Conservation (phyloP, 2,329 filamentous ascomycete species). For the Cytospora paraplurivora region DNA sequence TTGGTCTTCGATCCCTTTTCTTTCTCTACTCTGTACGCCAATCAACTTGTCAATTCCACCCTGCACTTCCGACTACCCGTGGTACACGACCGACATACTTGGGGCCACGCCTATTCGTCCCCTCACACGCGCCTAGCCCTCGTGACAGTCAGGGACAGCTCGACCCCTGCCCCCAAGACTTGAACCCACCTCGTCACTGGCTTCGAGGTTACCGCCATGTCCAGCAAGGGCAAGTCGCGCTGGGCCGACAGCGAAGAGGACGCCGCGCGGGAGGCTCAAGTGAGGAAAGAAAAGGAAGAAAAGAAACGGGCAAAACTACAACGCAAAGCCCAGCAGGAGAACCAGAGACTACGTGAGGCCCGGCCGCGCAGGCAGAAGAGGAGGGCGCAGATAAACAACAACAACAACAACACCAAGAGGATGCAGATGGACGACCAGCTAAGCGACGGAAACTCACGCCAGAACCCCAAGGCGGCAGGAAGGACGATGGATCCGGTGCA, state of each 20-base stretch:
- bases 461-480: constrained; percentile 39
- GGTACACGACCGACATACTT: neutral
- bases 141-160: neutral
- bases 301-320: constrained; percentile 69
- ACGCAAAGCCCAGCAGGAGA: constrained; percentile 61
- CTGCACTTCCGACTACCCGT: neutral
- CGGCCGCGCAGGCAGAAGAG: constrained; percentile 41
- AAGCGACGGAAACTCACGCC: constrained; percentile 65
- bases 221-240: constrained; percentile 68
- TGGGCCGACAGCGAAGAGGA: constrained; percentile 90
- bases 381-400: constrained; percentile 26
- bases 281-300: constrained; percentile 82
- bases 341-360: constrained; percentile 29
- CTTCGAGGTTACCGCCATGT: constrained; percentile 49
- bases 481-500: constrained; percentile 30
- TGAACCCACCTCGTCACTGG: neutral
- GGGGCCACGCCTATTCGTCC: neutral
- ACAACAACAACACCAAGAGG: constrained; percentile 37
- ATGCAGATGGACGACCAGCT: constrained; percentile 49
- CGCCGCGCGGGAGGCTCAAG: constrained; percentile 68
- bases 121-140: neutral
- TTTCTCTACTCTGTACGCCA: neutral
- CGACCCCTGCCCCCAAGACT: neutral
- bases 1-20: neutral
- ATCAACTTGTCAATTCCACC: constrained; percentile 1